A percentile compares a stretch with the other conserved stretches of the same genome.
Evolutionary conservation across 495 filamentous ascomycete genomes (phyloP).

Genomic region (Talaromyces ruber): DNA sequence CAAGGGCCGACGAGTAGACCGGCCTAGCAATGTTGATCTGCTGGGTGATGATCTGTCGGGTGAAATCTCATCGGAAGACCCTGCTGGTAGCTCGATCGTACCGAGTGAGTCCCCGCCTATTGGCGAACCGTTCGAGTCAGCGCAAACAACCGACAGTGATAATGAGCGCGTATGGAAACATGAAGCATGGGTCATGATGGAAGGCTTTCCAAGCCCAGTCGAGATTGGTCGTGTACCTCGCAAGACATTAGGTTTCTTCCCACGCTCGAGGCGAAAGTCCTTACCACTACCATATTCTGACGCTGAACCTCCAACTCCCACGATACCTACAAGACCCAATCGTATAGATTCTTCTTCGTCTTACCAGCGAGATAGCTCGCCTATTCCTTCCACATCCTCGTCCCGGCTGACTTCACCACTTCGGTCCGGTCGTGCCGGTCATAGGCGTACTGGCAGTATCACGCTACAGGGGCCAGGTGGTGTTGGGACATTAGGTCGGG

Average conservation of each 20-base stretch:
- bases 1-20: slow-evolving; percentile 52
- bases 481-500: slow-evolving; percentile 68
- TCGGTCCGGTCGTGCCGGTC: slow-evolving; percentile 20
- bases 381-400: slow-evolving; percentile 12
- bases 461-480: slow-evolving; percentile 68
- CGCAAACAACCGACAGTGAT: slow-evolving; percentile 24
- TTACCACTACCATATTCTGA: slow-evolving; percentile 42
- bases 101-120: slow-evolving; percentile 20
- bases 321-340: slow-evolving; percentile 8
- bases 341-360: slow-evolving; percentile 15
- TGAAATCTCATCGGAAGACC: slow-evolving; percentile 22
- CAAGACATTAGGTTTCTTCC: slow-evolving; percentile 81
- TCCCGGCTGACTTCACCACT: slow-evolving; percentile 10
- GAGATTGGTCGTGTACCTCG: slow-evolving; percentile 83
- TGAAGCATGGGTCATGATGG: slow-evolving; percentile 76
- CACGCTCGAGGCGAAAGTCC: slow-evolving; percentile 79
- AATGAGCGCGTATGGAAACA: slow-evolving; percentile 65
- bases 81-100: slow-evolving; percentile 33
- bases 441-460: slow-evolving; percentile 30
- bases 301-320: slow-evolving; percentile 22
- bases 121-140: slow-evolving; percentile 11
- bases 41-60: slow-evolving; percentile 18
- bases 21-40: slow-evolving; percentile 23
- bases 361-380: slow-evolving; percentile 8
- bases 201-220: slow-evolving; percentile 57